Evolutionary conservation across 2,329 filamentous ascomycete genomes (phyloP).

Genomic region (Alternaria ethzedia): DNA sequence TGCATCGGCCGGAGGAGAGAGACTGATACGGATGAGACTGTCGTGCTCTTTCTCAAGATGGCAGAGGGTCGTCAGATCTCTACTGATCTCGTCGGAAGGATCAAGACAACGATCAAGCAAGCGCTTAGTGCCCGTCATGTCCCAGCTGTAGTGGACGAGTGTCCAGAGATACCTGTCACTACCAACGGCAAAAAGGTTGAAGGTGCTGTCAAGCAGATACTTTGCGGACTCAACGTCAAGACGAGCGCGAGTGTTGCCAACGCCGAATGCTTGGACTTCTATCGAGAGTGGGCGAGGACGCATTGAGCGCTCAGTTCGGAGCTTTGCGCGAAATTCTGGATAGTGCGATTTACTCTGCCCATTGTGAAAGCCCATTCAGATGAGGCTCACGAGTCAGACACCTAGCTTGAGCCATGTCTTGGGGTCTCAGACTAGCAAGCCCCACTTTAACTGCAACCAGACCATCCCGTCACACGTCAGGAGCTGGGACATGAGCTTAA

Average conservation of each 20-base stretch:
- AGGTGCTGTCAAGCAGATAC: constrained; percentile 93
- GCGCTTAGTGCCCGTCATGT: constrained; percentile 91
- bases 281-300: constrained; percentile 69
- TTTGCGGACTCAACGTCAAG: constrained; percentile 85
- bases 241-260: constrained; percentile 95
- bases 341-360: background rate
- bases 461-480: background rate
- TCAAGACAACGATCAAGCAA: constrained; percentile 72
- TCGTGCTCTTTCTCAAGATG: constrained; percentile 88
- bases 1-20: constrained; percentile 80
- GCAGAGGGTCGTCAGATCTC: constrained; percentile 63
- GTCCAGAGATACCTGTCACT: constrained; percentile 86
- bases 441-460: constrained; percentile 1
- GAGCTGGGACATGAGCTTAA: background rate
- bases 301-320: constrained; percentile 14
- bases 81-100: constrained; percentile 64
- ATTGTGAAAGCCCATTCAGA: background rate
- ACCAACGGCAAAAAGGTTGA: constrained; percentile 98
- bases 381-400: background rate
- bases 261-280: constrained; percentile 86
- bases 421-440: background rate
- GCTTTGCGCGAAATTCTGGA: background rate
- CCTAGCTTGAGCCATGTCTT: background rate
- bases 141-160: constrained; percentile 80
- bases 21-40: constrained; percentile 80